phyloP scores from a whole-genome alignment of 1,284 basidiomycete genomes.

The Spongiforma sp. region DNA sequence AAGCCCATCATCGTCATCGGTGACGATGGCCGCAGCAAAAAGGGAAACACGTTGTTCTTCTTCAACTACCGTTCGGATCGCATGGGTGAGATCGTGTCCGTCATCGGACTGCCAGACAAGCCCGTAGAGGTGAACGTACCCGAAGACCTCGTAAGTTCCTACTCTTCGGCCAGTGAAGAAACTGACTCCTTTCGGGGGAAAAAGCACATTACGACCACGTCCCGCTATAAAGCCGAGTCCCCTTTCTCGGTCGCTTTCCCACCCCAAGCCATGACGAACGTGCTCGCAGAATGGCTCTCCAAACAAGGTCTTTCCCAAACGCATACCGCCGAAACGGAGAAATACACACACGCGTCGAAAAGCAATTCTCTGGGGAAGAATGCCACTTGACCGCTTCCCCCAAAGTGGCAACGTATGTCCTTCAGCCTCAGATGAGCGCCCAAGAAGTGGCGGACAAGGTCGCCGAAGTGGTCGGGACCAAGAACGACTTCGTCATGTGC shows the following conservation, averaged over 20 bases:
- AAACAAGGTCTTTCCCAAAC: slow-evolving; percentile 84
- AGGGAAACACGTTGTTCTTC: slow-evolving; percentile 84
- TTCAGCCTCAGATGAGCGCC: slow-evolving; percentile 86
- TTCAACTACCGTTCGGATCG: slow-evolving; percentile 97
- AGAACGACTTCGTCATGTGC: slow-evolving; percentile 91
- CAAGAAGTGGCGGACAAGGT: slow-evolving; percentile 89
- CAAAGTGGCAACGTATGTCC: slow-evolving; percentile 90
- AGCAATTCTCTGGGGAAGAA: slow-evolving; percentile 84
- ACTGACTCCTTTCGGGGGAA: neutral
- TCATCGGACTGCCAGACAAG: slow-evolving; percentile 82
- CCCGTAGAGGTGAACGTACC: slow-evolving; percentile 71
- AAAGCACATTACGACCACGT: slow-evolving; percentile 90
- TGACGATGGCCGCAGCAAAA: slow-evolving; percentile 79
- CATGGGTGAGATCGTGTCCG: slow-evolving; percentile 86
- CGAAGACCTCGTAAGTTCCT: slow-evolving; percentile 69
- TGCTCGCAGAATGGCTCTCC: slow-evolving; percentile 87
- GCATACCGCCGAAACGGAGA: slow-evolving; percentile 94
- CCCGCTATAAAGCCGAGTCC: slow-evolving; percentile 89
- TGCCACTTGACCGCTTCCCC: slow-evolving; percentile 90
- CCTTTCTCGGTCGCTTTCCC: slow-evolving; percentile 89
- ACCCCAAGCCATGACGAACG: slow-evolving; percentile 89
- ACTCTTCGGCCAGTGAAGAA: neutral
- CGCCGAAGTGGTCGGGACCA: slow-evolving; percentile 75
- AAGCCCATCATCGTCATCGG: slow-evolving; percentile 90
- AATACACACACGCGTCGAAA: slow-evolving; percentile 94